phyloP scores from a whole-genome alignment of 192 early-diverging fungal genomes.

The Pilobolus umbonatus region DNA sequence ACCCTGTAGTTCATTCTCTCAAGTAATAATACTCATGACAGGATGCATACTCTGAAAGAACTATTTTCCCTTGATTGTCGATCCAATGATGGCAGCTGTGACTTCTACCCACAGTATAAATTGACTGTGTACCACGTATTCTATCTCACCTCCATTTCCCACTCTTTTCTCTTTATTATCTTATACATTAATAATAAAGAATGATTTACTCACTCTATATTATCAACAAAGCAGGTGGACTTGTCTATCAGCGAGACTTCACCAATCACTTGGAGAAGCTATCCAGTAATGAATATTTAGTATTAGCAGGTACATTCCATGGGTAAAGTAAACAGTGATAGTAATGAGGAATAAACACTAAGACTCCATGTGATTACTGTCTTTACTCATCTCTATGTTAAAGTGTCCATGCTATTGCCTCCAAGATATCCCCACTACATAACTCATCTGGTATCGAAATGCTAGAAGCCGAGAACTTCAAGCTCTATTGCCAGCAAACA shows the following conservation, averaged over 20 bases:
- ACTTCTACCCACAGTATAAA: too few relatives aligned
- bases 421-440: conserved; percentile 83
- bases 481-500: conserved; percentile 90
- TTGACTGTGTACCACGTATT: neutral
- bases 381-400: neutral
- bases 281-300: conserved; percentile 92
- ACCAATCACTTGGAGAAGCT: conserved; percentile 76
- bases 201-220: conserved; percentile 84
- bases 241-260: conserved; percentile 93
- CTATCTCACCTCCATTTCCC: neutral
- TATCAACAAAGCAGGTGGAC: conserved; percentile 89
- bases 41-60: too few relatives aligned
- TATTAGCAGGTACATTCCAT: conserved; percentile 97
- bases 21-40: too few relatives aligned
- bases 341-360: neutral
- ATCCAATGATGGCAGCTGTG: too few relatives aligned
- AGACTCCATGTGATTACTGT: neutral
- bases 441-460: conserved; percentile 85
- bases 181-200: neutral
- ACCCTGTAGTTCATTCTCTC: too few relatives aligned
- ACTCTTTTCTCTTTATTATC: neutral
- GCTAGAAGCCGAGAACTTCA: conserved; percentile 88
- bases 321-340: conserved; percentile 50
- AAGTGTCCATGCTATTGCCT: conserved; percentile 94
- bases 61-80: too few relatives aligned